These are phyloP conservation scores for Stephanodiscus minutulus DNA, from an alignment of 108 stramenopile genomes.

Conservation along the genomic window DNA sequence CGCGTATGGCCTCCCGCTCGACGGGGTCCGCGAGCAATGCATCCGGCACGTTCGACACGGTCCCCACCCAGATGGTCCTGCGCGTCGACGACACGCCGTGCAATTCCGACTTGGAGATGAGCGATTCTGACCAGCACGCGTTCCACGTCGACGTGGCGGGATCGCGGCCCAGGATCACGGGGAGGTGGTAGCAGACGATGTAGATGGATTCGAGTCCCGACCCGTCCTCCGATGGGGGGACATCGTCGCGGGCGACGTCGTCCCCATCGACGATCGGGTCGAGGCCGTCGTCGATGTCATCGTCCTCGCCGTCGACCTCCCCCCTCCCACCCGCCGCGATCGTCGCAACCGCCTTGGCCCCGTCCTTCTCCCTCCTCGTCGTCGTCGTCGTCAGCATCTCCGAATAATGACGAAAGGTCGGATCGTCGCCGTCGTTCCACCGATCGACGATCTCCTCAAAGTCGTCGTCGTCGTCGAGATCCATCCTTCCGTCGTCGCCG, in stretches of 20 bases:
- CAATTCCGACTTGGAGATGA: slow-evolving; percentile 91
- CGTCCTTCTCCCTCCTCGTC: not conserved
- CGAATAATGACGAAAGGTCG: slow-evolving; percentile 66
- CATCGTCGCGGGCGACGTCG: slow-evolving; percentile 12
- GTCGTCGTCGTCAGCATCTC: slow-evolving; percentile 1
- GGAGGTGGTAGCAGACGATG: slow-evolving; percentile 97
- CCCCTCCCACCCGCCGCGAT: slow-evolving; percentile 44
- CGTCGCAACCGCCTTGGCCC: not conserved
- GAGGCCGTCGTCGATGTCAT: not conserved
- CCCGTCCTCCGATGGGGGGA: slow-evolving; percentile 14
- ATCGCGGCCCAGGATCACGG: slow-evolving; percentile 82
- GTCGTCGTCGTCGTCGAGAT: slow-evolving; percentile 37
- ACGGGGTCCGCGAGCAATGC: slow-evolving; percentile 49
- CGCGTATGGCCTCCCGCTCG: slow-evolving; percentile 78
- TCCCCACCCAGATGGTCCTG: slow-evolving; percentile 92
- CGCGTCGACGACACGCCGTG: slow-evolving; percentile 68
- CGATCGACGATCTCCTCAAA: slow-evolving; percentile 59
- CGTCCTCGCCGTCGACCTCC: not conserved
- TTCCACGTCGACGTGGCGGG: slow-evolving; percentile 61
- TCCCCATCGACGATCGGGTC: slow-evolving; percentile 14
- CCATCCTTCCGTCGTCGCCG: not conserved
- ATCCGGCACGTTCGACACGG: slow-evolving; percentile 76
- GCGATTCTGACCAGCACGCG: slow-evolving; percentile 92
- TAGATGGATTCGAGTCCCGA: slow-evolving; percentile 67
- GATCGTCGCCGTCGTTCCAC: slow-evolving; percentile 72